phyloP scores from a whole-genome alignment of 345 rosid genomes.

The Carallia brachiata region DNA sequence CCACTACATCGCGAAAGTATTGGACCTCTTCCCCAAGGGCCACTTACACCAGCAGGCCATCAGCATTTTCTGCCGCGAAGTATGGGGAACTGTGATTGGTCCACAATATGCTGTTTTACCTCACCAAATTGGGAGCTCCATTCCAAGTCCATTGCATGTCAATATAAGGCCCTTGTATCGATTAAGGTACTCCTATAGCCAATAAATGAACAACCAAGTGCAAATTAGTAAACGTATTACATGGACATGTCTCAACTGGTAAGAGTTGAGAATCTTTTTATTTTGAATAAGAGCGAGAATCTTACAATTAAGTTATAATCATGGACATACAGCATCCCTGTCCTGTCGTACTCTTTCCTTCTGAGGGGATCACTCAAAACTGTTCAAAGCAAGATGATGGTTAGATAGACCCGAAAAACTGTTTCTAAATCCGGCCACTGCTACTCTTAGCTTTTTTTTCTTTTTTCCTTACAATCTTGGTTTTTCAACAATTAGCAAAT shows the following conservation, averaged over 20 bases:
- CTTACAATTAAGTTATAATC: slow-evolving; percentile 58
- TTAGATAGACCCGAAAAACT: background rate
- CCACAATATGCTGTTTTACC: background rate
- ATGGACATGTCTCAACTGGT: background rate
- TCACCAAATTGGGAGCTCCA: slow-evolving; percentile 72
- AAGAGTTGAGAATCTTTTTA: no score
- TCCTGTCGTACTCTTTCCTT: slow-evolving; percentile 71
- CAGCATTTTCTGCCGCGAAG: background rate
- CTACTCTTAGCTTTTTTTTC: background rate
- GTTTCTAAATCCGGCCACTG: background rate
- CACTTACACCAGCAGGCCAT: no score
- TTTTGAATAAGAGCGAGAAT: no score
- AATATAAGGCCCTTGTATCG: slow-evolving; percentile 86
- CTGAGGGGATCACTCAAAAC: slow-evolving; percentile 71
- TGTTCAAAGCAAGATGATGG: slow-evolving; percentile 31
- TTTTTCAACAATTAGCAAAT: background rate
- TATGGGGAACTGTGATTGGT: background rate
- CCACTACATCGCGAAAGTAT: slow-evolving; percentile 2
- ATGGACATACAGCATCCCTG: slow-evolving; percentile 55
- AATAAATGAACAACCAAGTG: background rate
- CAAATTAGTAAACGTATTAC: background rate
- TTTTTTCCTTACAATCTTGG: background rate
- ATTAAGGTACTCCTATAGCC: slow-evolving; percentile 75
- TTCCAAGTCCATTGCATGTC: slow-evolving; percentile 93
- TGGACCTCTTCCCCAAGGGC: background rate